Base-by-base conservation (phyloP, 345 rosid species). In the Carallia brachiata region DNA sequence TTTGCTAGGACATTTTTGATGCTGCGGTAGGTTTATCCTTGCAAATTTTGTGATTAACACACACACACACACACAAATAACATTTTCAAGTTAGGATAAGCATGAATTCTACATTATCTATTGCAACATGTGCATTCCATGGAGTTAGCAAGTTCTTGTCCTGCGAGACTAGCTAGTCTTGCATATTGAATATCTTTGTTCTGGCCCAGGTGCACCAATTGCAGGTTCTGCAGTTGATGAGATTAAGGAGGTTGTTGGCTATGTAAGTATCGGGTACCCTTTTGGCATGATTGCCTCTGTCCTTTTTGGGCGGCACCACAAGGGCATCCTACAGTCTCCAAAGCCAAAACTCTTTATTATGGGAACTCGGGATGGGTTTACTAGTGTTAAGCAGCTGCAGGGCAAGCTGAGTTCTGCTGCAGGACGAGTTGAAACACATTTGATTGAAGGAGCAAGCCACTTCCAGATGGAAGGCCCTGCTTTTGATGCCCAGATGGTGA, bases 321-420 rank as follows among this genome's bases (percentile, higher is more conserved):
- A 92, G 70, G 80, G 86, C 40, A 85, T 96, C 76, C 77, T 92
- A 58, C 82, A 82, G 60, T 88, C 97, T 52, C 84, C 79, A 2
- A 95, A 88, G 70, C 97, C 97, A 1, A 90, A 95, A 77, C 89
- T 96, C 71, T 92, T 96, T 52, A 83, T 92, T 1, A 96, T 96
- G 99, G 97, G 97, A 65, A 89, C 98, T 52, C 80, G 77, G 27
- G 98, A 96, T 36, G 97, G 97, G n/a, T 96, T 96, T 78, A 90
- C 97, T 2, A 96, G 96, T 7, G 92, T 96, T 28, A 84, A 78
- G 62, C 96, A 92, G 87, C 89, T 96, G 34, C 76, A 79, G 77
- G 88, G 79, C 89, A 96, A 92, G 91, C 89, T 90, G 59, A 81
- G 70, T 12, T 77, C 87, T 40, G 95, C 95, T 0, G 76, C 73